Evolutionary conservation across 306 rosid species (phyloP).

Genomic region (Cucurbita pepo): DNA sequence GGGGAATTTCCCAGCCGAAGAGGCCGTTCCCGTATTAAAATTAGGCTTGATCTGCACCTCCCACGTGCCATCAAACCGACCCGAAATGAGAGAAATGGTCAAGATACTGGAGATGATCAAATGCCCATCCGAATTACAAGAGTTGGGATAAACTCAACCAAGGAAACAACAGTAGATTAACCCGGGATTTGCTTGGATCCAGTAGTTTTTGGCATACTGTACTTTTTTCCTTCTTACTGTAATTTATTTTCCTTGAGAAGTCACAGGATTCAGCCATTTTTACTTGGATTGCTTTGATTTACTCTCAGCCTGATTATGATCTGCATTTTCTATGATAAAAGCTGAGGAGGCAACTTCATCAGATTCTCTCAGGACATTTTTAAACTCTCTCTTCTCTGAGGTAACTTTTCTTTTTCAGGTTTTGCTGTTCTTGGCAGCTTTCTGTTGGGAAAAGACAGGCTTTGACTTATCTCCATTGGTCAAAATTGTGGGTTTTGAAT

Average conservation of each 20-base stretch:
- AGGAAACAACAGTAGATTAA: background rate
- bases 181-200: background rate
- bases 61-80: slow-evolving; percentile 87
- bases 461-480: background rate
- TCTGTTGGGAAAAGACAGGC: slow-evolving; percentile 1
- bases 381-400: background rate
- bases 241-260: slow-evolving; percentile 29
- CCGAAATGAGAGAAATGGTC: slow-evolving; percentile 93
- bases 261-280: slow-evolving; percentile 61
- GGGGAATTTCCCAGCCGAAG: slow-evolving; percentile 75
- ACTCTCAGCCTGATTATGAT: background rate
- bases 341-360: background rate
- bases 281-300: background rate
- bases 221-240: slow-evolving; percentile 15
- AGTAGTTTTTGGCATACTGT: slow-evolving; percentile 1
- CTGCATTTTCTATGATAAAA: background rate
- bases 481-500: background rate
- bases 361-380: background rate
- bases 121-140: slow-evolving; percentile 90
- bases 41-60: slow-evolving; percentile 87
- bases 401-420: background rate
- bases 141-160: slow-evolving; percentile 25
- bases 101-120: slow-evolving; percentile 83
- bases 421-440: background rate
- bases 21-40: slow-evolving; percentile 76